Evolutionary conservation across 2,329 filamentous ascomycete genomes (phyloP).

Genomic region (Alternaria viburni): DNA sequence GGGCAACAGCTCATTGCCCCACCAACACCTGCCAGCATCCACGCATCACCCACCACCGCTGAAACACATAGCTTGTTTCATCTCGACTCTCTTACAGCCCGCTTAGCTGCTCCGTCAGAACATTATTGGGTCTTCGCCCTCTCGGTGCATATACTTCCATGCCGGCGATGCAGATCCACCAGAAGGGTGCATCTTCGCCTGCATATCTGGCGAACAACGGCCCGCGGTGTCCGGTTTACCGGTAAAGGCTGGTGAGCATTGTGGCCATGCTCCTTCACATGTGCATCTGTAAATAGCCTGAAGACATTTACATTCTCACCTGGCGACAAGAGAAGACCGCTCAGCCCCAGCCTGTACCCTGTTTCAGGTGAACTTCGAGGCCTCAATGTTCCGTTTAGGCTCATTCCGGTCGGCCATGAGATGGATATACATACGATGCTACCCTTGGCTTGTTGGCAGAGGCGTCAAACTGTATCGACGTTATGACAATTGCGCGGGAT

Average conservation of each 20-base stretch:
- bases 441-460: not conserved
- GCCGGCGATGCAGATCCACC: not conserved
- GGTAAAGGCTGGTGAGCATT: not conserved
- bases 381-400: not conserved
- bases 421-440: not conserved
- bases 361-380: not conserved
- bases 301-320: not conserved
- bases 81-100: constrained; percentile 17
- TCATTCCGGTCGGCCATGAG: not conserved
- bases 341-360: not conserved
- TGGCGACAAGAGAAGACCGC: not conserved
- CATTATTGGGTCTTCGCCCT: constrained; percentile 4
- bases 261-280: not conserved
- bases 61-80: constrained; percentile 26
- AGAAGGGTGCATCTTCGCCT: constrained; percentile 5
- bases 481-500: not conserved
- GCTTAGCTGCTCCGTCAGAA: constrained; percentile 2
- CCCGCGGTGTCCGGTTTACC: not conserved
- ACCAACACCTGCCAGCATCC: constrained; percentile 23
- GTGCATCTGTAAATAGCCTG: not conserved
- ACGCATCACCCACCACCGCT: constrained; percentile 12
- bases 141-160: not conserved
- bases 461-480: not conserved
- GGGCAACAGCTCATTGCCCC: constrained; percentile 25
- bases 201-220: constrained; percentile 11